Base-by-base conservation (phyloP, 2,329 filamentous ascomycete species). In the Paradendryphiella salina region DNA sequence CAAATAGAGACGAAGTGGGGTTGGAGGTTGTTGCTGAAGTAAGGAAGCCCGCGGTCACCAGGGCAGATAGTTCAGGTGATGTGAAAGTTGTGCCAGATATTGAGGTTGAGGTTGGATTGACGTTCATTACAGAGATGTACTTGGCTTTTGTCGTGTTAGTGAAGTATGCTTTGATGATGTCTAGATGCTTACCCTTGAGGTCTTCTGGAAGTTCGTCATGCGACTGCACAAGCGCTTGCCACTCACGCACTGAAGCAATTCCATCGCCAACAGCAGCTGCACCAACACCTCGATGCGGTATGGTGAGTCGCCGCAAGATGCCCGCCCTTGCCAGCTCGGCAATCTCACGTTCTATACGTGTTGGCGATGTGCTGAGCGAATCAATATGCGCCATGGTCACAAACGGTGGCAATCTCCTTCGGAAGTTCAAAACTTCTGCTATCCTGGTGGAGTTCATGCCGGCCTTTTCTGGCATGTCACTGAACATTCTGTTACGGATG, bases 41-140 rank as follows among this genome's bases (percentile, higher is more conserved):
- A 1, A 92, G 71, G 61, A 90, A 89, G 2, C 89, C 88, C 0
- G 82, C 80, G 35, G 79, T 75, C 50, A 89, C 81, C 0, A 92
- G 77, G 43, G 79, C 76, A 37, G 84, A 80, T 17, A 81, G 73
- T 61, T 86, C 80, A 3, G 64, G 61, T 8, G 69, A 65, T 2
- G 71, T 66, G 48, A 88, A 77, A 4, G 63, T 56, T 13, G 66
- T 65, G 3, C 69, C 62, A 13, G 73, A 56, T 11, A 82, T 65
- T 2, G 74, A 75, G 15, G 77, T 63, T 0, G 76, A 76, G 9
- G 74, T 78, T 0, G 82, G 79, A 45, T 85, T 77, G 14, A 73
- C 70, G 31, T 72, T 74, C 50, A 90, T 71, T 46, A 82, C 77
- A 1, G 53, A 52, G 13, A 79, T 63, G 51, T 88, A 87, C 17